Evolutionary conservation across 2,329 filamentous ascomycete species (phyloP), one percentile per base, ranked within the genome.

Genomic region (Orbilia brochopaga): DNA sequence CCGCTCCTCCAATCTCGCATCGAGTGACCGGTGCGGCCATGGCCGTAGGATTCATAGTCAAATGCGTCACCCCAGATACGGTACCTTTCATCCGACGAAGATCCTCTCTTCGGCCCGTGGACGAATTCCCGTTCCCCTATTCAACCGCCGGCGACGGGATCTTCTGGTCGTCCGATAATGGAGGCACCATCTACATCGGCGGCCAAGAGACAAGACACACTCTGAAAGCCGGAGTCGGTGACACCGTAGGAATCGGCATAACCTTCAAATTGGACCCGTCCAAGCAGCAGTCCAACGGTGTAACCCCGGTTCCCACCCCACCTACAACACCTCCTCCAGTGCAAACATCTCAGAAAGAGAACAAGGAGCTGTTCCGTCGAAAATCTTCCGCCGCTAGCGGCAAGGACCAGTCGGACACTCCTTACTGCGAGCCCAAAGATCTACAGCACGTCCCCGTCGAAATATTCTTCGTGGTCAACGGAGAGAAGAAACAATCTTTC

Each of bases 41-140:
- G 10, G 69, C 62, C 2, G 60, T 73, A 5, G 69, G 69, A 32
- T 73, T 73, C 37, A 62, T 73, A 21, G 62, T 73, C 30, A 73
- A 73, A 40, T 73, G 44, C n/a, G 69, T 73, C 15, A 67, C 69
- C 27, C 69, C 69, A 13, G 69, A 73, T 32, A 73, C 69, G 1
- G 69, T 67, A 13, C 57, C 69, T 4, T 73, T 62, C 57, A 59
- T 73, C 13, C 69, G 69, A n/a, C 57, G 69, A 1, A 50, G 69
- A 17, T 73, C 69, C 10, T 73, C 69, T 27, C 69, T 73, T 11
- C 55, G 69, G 1, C 69, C 62, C 6, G 55, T 66, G 15, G 69
- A 73, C 37, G 69, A 73, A 40, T 66, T 73, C 23, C 69, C 69
- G n/a, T 67, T 73, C 23, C 69, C 69, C 1, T 62, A 30, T 19